Percentiles rank a stretch among this genome's conserved stretches.
These are phyloP conservation scores for Diplodia scrobiculata DNA, from an alignment of 2,329 filamentous ascomycete species.

Conservation along the genomic window DNA sequence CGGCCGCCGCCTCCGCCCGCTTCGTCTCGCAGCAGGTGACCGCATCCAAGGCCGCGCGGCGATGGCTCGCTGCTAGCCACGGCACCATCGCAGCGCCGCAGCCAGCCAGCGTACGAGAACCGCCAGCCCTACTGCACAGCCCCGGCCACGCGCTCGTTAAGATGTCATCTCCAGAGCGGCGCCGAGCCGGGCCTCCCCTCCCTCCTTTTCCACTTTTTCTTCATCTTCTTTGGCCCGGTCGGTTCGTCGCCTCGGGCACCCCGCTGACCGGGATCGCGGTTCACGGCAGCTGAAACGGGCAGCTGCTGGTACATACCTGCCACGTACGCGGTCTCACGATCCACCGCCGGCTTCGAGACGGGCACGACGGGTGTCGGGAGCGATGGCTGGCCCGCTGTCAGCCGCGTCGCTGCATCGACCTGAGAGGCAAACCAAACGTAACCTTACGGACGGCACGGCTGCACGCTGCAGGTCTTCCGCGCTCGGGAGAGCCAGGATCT, in stretches of 20 bases:
- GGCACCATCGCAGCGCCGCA: conserved; percentile 21
- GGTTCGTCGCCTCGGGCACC: conserved; percentile 11
- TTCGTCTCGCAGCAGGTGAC: conserved; percentile 22
- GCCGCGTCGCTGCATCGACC: conserved; percentile 19
- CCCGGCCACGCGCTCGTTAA: conserved; percentile 9
- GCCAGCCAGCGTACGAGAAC: conserved; percentile 15
- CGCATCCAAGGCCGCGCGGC: conserved; percentile 26
- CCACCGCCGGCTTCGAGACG: neutral
- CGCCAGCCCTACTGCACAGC: conserved; percentile 27
- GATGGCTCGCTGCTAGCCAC: conserved; percentile 26
- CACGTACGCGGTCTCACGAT: conserved; percentile 27
- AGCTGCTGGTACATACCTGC: conserved; percentile 11
- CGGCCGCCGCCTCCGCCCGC: conserved; percentile 9
- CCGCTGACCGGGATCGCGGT: conserved; percentile 28
- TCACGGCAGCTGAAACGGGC: conserved; percentile 25
- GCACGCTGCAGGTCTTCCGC: conserved; percentile 29
- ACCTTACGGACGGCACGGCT: conserved; percentile 20
- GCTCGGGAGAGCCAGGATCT: conserved; percentile 29
- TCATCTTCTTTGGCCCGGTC: neutral
- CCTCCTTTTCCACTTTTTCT: conserved; percentile 9
- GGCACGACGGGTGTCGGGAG: conserved; percentile 3
- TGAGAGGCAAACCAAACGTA: conserved; percentile 25
- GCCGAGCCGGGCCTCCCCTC: conserved; percentile 9
- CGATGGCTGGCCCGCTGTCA: conserved; percentile 23
- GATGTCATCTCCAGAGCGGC: conserved; percentile 20